Evolutionary conservation across 345 rosid species (phyloP), one percentile per base, ranked within the genome.

Genomic region (Chamaenerion angustifolium): DNA sequence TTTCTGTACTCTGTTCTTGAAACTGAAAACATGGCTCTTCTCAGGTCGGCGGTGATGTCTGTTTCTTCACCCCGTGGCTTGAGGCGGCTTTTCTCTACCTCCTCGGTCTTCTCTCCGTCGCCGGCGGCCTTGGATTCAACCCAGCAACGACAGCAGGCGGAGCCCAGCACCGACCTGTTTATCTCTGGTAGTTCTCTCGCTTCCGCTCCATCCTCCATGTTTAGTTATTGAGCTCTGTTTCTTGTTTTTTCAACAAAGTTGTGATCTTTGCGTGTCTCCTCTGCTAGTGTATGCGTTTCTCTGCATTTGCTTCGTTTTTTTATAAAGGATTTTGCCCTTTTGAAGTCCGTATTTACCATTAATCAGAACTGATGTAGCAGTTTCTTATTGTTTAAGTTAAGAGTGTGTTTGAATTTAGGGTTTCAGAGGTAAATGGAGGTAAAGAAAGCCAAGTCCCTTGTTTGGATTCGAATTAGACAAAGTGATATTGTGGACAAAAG

Each of bases 131-230:
- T 62, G 10, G 44, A 25, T 15, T 13, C 55, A 13, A n/a, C 54
- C 42, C 66, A 47, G 42, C 80, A 0, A 69, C 76, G 73, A 1
- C 83, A 77, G 63, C 63, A 76, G 68, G 83, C 88, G 3, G 83
- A 78, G 43, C 95, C 97, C 52, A 85, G 66, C 68, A 64, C 82
- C 54, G 79, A 84, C 57, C 88, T 88, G 63, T 84, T 84, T 49
- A 76, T 84, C 68, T 77, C 88, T 8, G 92, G 94, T 55, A 31
- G 37, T 31, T 31, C 37, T 8, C 37, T 31, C 37, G 2, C 64
- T 42, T 49, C 19, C 3, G 10, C 43, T 19, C 14, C 15, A 55
- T 10, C 45, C 40, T 21, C 42, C 14, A 47, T 42, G 1, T 41
- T 12, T 16, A 18, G 19, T 46, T n/a, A 45, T 40, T 14, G 35